A percentile compares a stretch with the other conserved stretches of the same genome.
Conservation (phyloP, 139 green algal species). For the Closterium sp. region DNA sequence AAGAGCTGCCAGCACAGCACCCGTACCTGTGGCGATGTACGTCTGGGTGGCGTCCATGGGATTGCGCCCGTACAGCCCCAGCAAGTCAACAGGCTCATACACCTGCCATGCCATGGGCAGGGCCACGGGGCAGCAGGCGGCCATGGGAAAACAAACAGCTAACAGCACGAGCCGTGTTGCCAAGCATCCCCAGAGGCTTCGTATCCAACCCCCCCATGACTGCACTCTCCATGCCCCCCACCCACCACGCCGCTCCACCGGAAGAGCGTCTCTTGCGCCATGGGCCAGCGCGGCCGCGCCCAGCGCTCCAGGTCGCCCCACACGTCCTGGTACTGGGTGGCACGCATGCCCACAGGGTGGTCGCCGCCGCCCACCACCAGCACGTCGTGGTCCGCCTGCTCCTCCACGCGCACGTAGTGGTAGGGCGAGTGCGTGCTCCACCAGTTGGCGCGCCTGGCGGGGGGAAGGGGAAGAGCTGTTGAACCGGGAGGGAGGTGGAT, state of each 20-base stretch:
- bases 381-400: constrained; percentile 55
- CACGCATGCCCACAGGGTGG: constrained; percentile 11
- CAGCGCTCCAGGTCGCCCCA: constrained; percentile 57
- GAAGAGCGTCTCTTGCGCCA: constrained; percentile 50
- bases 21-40: constrained; percentile 68
- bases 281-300: constrained; percentile 51
- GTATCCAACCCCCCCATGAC: too few species aligned
- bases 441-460: constrained; percentile 54
- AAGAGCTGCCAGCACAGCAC: too few species aligned
- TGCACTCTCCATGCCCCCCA: not conserved
- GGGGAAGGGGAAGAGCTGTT: not conserved
- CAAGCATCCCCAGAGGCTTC: too few species aligned
- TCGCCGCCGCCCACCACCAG: constrained; percentile 60
- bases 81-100: constrained; percentile 61
- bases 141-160: too few species aligned
- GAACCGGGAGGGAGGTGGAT: not conserved
- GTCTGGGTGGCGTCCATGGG: constrained; percentile 47
- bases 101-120: constrained; percentile 47
- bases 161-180: too few species aligned
- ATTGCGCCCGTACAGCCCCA: constrained; percentile 64
- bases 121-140: constrained; percentile 53
- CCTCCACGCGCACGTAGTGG: constrained; percentile 64
- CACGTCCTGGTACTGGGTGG: constrained; percentile 60
- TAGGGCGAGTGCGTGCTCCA: constrained; percentile 65
- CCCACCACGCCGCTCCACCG: constrained; percentile 59